These are phyloP conservation scores for Akanthomyces lecanii DNA, from an alignment of 2,329 filamentous ascomycete genomes.

Conservation along the genomic window DNA sequence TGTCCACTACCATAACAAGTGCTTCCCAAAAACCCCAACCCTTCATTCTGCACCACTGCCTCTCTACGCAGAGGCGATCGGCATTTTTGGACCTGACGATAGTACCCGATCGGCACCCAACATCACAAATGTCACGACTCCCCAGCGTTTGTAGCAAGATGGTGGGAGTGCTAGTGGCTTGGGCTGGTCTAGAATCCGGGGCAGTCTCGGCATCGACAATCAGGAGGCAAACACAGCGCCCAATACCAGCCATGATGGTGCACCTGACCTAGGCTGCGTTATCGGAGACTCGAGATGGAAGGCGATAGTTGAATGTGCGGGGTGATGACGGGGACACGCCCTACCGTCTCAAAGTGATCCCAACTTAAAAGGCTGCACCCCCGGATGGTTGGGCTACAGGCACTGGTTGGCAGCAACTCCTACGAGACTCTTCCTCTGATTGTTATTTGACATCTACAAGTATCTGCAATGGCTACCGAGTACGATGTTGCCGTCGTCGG, in stretches of 20 bases:
- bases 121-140: neutral
- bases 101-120: neutral
- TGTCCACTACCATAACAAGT: too few species aligned
- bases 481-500: constrained; percentile 19
- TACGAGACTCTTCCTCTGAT: neutral
- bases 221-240: neutral
- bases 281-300: neutral
- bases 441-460: neutral
- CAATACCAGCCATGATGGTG: neutral
- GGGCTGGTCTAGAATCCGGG: constrained; percentile 5
- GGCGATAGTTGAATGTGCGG: constrained; percentile 1
- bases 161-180: constrained; percentile 3
- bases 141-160: neutral
- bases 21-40: too few species aligned
- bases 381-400: neutral
- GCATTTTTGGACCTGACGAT: neutral
- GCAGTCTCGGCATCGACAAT: constrained; percentile 4
- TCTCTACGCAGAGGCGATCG: neutral
- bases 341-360: neutral
- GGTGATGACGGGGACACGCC: neutral
- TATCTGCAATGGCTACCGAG: neutral
- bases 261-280: constrained; percentile 13
- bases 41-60: too few species aligned
- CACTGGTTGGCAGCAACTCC: neutral
- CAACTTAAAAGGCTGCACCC: neutral